Evolutionary conservation across 1,139 yeast species (phyloP).

Genomic region (Wickerhamomyces sp.): DNA sequence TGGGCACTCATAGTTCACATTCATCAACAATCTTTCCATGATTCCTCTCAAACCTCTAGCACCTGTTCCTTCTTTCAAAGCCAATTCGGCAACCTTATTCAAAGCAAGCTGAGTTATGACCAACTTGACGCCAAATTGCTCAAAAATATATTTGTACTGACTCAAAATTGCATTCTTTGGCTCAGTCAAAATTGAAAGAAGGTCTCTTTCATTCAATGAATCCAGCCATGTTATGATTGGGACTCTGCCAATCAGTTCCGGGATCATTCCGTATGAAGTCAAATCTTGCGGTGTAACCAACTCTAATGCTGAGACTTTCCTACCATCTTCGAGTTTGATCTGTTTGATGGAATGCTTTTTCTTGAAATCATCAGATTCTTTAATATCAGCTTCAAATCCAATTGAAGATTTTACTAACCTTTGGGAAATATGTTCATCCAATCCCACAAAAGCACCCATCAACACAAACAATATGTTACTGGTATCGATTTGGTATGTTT

Average conservation of each 20-base stretch:
- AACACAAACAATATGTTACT: constrained; percentile 45
- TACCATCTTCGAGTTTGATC: constrained; percentile 30
- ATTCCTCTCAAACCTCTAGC: constrained; percentile 50
- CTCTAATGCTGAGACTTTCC: constrained; percentile 34
- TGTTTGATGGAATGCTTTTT: constrained; percentile 25
- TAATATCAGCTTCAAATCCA: constrained; percentile 19
- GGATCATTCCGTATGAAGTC: constrained; percentile 43
- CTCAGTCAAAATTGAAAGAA: constrained; percentile 41
- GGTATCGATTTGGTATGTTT: constrained; percentile 41
- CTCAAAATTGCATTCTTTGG: constrained; percentile 45
- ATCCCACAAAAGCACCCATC: constrained; percentile 54
- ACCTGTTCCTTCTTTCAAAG: constrained; percentile 46
- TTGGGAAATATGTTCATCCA: constrained; percentile 38
- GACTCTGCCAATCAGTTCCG: constrained; percentile 49
- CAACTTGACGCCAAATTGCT: constrained; percentile 42
- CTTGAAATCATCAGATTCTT: constrained; percentile 9
- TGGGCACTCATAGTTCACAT: constrained; percentile 51
- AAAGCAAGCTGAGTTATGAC: constrained; percentile 42
- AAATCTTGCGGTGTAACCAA: constrained; percentile 42
- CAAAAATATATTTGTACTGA: constrained; percentile 45
- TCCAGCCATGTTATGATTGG: constrained; percentile 44
- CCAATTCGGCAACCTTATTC: constrained; percentile 37
- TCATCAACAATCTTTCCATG: constrained; percentile 42
- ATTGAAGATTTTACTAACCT: constrained; percentile 26
- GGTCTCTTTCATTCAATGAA: constrained; percentile 36